A percentile compares a stretch with the other conserved stretches of the same genome.
Evolutionary conservation across 768 basidiomycete species (phyloP).

Genomic region (Aureoboletus auriporus): DNA sequence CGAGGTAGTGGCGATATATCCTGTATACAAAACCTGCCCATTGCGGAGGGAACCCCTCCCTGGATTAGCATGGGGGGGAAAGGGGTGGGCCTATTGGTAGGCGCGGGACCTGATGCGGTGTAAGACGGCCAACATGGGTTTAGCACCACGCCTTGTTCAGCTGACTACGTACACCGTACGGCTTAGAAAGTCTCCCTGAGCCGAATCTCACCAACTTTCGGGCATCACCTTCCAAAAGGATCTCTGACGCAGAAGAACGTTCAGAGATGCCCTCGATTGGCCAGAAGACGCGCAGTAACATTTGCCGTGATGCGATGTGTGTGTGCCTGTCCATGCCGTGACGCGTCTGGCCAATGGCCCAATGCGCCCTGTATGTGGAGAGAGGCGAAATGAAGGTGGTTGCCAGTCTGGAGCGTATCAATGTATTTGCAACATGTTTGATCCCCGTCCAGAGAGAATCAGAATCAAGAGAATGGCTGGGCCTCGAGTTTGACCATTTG

Average conservation of each 20-base stretch:
- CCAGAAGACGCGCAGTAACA: neutral
- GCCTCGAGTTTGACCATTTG: too few species aligned
- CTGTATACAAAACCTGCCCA: too few species aligned
- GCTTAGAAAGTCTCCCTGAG: neutral
- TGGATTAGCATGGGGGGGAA: neutral
- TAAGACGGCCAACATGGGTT: neutral
- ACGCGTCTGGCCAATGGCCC: slow-evolving; percentile 5
- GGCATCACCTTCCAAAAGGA: slow-evolving; percentile 13
- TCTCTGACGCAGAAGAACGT: slow-evolving; percentile 11
- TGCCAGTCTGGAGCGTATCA: slow-evolving; percentile 1
- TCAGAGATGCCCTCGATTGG: slow-evolving; percentile 13
- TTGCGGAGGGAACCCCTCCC: too few species aligned
- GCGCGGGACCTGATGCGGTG: neutral
- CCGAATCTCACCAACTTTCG: slow-evolving; percentile 1
- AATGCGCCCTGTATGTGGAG: slow-evolving; percentile 3
- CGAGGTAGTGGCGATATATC: neutral
- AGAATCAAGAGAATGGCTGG: too few species aligned
- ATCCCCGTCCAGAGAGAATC: slow-evolving; percentile 18
- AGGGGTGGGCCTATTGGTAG: neutral
- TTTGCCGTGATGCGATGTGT: slow-evolving; percentile 10
- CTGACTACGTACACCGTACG: slow-evolving; percentile 1
- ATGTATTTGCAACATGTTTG: slow-evolving; percentile 8
- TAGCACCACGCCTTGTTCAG: neutral
- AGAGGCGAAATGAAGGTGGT: slow-evolving; percentile 22
- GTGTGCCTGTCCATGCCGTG: slow-evolving; percentile 11